Evolutionary conservation across 352 stramenopile genomes (phyloP).

Genomic region (Pseudoperonospora humuli): DNA sequence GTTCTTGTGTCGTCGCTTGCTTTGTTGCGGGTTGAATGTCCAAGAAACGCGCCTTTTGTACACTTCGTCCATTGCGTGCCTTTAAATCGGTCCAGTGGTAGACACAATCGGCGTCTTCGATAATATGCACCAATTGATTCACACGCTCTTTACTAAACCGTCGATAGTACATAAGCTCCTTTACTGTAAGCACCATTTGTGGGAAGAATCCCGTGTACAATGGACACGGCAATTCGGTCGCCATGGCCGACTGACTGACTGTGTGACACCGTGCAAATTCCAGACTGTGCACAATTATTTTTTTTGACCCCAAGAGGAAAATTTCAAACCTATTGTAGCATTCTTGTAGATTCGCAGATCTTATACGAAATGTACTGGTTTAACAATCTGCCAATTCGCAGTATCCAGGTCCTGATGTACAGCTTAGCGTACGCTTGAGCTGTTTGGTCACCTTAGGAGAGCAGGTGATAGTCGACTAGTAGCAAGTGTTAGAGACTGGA

Average conservation of each 20-base stretch:
- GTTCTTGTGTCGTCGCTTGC: constrained; percentile 17
- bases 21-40: constrained; percentile 44
- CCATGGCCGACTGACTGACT: constrained; percentile 4
- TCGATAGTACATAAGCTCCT: constrained; percentile 69
- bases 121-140: constrained; percentile 51
- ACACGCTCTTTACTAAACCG: constrained; percentile 63
- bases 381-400: too few species aligned
- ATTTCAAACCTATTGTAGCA: too few species aligned
- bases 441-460: too few species aligned
- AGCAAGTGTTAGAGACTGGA: constrained; percentile 4
- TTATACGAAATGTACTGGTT: too few species aligned
- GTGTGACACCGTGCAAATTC: constrained; percentile 1
- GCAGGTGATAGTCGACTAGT: neutral
- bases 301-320: too few species aligned
- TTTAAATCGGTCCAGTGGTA: constrained; percentile 57
- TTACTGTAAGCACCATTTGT: constrained; percentile 58
- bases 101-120: constrained; percentile 63
- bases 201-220: constrained; percentile 72
- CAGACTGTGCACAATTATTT: constrained; percentile 9
- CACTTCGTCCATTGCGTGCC: constrained; percentile 15
- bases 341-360: too few species aligned
- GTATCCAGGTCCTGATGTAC: too few species aligned
- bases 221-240: constrained; percentile 37
- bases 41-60: constrained; percentile 52
- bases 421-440: too few species aligned